Evolutionary conservation across 768 basidiomycete genomes (phyloP), one percentile per base, ranked within the genome.

Genomic region (Tulasnella sp.): DNA sequence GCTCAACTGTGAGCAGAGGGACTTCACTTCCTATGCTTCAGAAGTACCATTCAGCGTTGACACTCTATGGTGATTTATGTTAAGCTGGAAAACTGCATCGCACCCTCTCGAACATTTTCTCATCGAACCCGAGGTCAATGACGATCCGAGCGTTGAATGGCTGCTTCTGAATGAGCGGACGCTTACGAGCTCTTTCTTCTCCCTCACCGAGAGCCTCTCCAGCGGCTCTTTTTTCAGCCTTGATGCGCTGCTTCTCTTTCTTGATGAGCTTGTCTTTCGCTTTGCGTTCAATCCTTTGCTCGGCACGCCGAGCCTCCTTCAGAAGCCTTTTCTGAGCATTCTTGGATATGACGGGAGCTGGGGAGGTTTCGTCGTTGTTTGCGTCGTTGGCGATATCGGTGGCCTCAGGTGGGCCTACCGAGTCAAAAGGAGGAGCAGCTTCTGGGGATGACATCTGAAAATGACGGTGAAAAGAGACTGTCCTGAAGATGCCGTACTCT

Each of bases 1-100:
- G n/a, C 83, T 84, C 50, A 97, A 74, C 71, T 99, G 96, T 25
- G 88, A 86, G 58, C 81, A 82, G 66, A 99, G 78, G 3, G 93
- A 97, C 64, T 76, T 81, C 62, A 96, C 80, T 75, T 98, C 96
- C 94, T 98, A 69, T 44, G 34, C 27, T 24, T 44, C 1, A 49
- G 19, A 31, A 12, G 51, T 44, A 29, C 21, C 22, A 3, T 12
- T 10, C 44, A 19, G 30, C 21, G 15, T 29, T 17, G 7, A 50
- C 3, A 43, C 30, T 19, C 21, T 19, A 19, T 29, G 24, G 30
- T 24, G 22, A 55, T 34, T 27, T 15, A 25, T n/a, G 24, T 11
- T 54, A 5, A 42, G 27, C 17, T 24, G 3, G 41, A n/a, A n/a
- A n/a, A 43, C 17, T 49, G 19, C 3, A 30, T 17, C 83, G 64